Conservation (phyloP, 192 early-diverging fungal species). For the Lunasporangiospora selenospora region DNA sequence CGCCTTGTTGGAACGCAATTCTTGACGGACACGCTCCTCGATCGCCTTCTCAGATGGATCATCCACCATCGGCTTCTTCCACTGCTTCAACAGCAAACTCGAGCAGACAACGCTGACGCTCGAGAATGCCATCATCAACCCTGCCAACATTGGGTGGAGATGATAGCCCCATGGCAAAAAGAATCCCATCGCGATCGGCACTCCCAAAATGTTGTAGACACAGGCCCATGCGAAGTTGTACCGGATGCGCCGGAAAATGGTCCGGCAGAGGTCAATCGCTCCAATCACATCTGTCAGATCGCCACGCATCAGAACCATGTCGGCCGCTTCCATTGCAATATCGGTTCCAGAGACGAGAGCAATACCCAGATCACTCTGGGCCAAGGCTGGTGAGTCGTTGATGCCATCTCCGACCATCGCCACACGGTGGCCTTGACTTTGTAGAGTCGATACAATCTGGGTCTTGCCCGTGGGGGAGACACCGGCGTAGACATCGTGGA, state of each 20-base stretch:
- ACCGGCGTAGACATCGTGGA: conserved; percentile 86
- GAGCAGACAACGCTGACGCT: conserved; percentile 92
- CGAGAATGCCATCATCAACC: conserved; percentile 92
- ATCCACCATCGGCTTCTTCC: conserved; percentile 50
- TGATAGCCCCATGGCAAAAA: conserved; percentile 84
- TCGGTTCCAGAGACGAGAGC: conserved; percentile 91
- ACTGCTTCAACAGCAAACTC: conserved; percentile 83
- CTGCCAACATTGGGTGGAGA: conserved; percentile 91
- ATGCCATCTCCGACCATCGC: conserved; percentile 98
- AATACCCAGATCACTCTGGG: conserved; percentile 86
- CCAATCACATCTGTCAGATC: conserved; percentile 87
- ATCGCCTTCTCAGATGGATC: conserved; percentile 1
- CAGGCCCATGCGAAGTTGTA: conserved; percentile 92
- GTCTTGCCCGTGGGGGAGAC: conserved; percentile 92
- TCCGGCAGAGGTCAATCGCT: conserved; percentile 82
- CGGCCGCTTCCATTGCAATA: conserved; percentile 94
- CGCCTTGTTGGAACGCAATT: conserved; percentile 1
- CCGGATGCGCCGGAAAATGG: conserved; percentile 85
- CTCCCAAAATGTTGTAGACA: conserved; percentile 87
- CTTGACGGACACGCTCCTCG: conserved; percentile 1
- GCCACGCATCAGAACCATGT: conserved; percentile 91
- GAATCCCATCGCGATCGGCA: conserved; percentile 95
- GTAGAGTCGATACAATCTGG: conserved; percentile 74
- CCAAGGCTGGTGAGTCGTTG: conserved; percentile 94
- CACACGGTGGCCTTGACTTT: conserved; percentile 62